A percentile compares a stretch with the other conserved stretches of the same genome.
Conservation (phyloP, 2,329 filamentous ascomycete genomes). For the Juglanconis sp. region DNA sequence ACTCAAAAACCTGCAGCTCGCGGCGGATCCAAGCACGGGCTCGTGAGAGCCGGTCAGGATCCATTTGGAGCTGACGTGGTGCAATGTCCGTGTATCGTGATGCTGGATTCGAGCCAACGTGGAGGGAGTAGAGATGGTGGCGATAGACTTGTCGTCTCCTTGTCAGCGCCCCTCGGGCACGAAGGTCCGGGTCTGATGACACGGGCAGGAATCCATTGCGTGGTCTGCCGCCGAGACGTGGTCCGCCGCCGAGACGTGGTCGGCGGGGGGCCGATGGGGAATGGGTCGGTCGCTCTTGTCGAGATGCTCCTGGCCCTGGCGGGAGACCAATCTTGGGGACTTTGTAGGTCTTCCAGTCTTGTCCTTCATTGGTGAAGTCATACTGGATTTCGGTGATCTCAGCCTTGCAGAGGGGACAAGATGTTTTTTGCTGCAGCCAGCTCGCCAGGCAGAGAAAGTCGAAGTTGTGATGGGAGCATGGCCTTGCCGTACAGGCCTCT, state of each 20-base stretch:
- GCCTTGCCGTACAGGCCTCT: conserved; percentile 67
- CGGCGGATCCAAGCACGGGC: conserved; percentile 79
- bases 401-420: conserved; percentile 76
- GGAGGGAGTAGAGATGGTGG: conserved; percentile 69
- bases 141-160: conserved; percentile 72
- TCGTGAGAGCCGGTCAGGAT: conserved; percentile 67
- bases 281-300: neutral
- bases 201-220: conserved; percentile 3
- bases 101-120: conserved; percentile 77
- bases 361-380: conserved; percentile 49
- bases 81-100: conserved; percentile 74
- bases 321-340: conserved; percentile 35
- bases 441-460: conserved; percentile 81
- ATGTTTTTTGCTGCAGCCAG: conserved; percentile 72
- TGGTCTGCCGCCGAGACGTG: too few species aligned
- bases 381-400: conserved; percentile 60
- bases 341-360: conserved; percentile 55
- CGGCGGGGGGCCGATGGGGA: conserved; percentile 1
- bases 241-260: too few species aligned
- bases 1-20: conserved; percentile 80
- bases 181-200: neutral
- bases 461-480: conserved; percentile 78
- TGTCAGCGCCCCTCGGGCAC: conserved; percentile 34
- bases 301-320: neutral
- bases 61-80: conserved; percentile 60